These are phyloP conservation scores for Artomyces pyxidatus DNA, from an alignment of 768 basidiomycete species.

Conservation along the genomic window DNA sequence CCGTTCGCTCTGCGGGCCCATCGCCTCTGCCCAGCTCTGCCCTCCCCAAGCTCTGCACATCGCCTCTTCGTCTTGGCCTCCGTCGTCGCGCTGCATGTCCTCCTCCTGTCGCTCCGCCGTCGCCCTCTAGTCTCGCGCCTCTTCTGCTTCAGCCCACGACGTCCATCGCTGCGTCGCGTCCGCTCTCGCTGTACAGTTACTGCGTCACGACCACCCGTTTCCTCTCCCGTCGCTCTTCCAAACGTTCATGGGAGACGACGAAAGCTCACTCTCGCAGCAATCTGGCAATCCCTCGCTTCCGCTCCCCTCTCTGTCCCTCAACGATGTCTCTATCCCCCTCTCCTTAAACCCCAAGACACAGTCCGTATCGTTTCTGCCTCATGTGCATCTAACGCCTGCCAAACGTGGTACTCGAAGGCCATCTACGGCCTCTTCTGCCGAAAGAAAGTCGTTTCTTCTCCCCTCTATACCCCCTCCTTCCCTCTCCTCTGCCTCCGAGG, in stretches of 20 bases:
- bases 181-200: no score
- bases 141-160: background rate
- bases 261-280: slow-evolving; percentile 4
- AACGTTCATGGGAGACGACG: background rate
- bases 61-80: no score
- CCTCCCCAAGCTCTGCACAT: no score
- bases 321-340: slow-evolving; percentile 18
- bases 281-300: slow-evolving; percentile 2
- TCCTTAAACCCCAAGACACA: slow-evolving; percentile 14
- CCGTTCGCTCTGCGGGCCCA: no score
- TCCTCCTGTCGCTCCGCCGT: no score
- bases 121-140: no score
- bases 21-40: no score
- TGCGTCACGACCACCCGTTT: no score
- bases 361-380: slow-evolving; percentile 24
- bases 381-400: slow-evolving; percentile 20
- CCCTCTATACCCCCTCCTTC: slow-evolving; percentile 30
- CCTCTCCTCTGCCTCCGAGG: slow-evolving; percentile 14
- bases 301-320: slow-evolving; percentile 9
- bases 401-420: slow-evolving; percentile 28
- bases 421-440: slow-evolving; percentile 37
- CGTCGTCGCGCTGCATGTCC: no score
- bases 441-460: slow-evolving; percentile 31
- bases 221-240: no score
- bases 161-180: no score